Conservation (phyloP, 345 rosid genomes). For the Limnanthes douglasii region DNA sequence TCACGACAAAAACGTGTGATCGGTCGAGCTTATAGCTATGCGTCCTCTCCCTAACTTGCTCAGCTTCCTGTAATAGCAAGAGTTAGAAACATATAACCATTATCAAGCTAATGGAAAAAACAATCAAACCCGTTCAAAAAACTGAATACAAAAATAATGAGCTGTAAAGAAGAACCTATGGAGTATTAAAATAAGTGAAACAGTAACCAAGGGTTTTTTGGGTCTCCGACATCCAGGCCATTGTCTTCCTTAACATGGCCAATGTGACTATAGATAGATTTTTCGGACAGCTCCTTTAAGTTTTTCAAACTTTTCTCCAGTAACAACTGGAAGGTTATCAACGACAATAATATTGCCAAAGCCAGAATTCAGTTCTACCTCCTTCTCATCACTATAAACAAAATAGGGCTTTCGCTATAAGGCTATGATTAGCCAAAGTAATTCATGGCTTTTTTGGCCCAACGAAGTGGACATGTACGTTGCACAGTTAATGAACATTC, state of each 20-base stretch:
- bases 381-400: no score
- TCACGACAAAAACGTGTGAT: constrained; percentile 55
- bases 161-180: constrained; percentile 25
- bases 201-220: constrained; percentile 47
- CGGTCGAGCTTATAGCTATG: constrained; percentile 54
- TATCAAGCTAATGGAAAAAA: background rate
- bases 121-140: background rate
- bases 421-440: no score
- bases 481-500: no score
- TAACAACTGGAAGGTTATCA: constrained; percentile 63
- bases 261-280: constrained; percentile 48
- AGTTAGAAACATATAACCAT: background rate
- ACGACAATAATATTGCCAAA: constrained; percentile 46
- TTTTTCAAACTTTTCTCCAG: constrained; percentile 48
- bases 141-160: background rate
- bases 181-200: constrained; percentile 52
- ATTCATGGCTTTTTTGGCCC: no score
- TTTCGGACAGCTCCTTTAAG: constrained; percentile 56
- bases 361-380: constrained; percentile 41
- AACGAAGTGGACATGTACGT: no score
- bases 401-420: no score
- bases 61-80: constrained; percentile 41
- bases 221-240: constrained; percentile 66
- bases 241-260: constrained; percentile 57
- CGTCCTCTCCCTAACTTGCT: constrained; percentile 57